These are phyloP conservation scores for Tetradesmus obliquus DNA, from an alignment of 139 green algal genomes.

Conservation along the genomic window DNA sequence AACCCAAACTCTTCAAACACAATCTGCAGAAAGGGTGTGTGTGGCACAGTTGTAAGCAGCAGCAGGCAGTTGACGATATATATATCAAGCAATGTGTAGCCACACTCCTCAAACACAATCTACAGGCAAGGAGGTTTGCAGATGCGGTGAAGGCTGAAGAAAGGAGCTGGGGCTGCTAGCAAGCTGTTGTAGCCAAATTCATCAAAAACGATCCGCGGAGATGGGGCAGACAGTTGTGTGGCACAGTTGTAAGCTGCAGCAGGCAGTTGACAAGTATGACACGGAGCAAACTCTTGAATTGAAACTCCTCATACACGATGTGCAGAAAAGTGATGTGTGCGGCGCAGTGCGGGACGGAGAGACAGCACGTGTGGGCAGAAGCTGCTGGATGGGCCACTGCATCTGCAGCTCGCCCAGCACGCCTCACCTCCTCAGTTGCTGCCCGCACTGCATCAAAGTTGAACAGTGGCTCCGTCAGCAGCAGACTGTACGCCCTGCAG, in stretches of 20 bases:
- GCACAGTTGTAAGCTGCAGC: too few relatives aligned
- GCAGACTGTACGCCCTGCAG: slow-evolving; percentile 54
- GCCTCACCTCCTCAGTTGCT: slow-evolving; percentile 66
- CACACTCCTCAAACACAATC: too few relatives aligned
- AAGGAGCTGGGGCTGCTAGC: slow-evolving; percentile 64
- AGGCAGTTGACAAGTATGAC: neutral
- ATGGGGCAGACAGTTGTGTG: neutral
- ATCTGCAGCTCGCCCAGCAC: neutral
- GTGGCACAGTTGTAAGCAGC: neutral
- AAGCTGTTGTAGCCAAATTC: slow-evolving; percentile 80
- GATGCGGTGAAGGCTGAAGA: slow-evolving; percentile 66
- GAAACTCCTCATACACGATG: too few relatives aligned
- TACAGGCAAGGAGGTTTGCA: neutral
- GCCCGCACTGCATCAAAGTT: slow-evolving; percentile 80
- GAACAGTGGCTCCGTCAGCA: slow-evolving; percentile 88
- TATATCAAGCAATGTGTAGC: too few relatives aligned
- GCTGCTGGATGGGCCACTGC: neutral
- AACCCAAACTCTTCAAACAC: slow-evolving; percentile 90
- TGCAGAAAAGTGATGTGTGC: neutral
- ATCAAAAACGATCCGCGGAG: slow-evolving; percentile 82
- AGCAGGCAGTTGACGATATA: neutral
- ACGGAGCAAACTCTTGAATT: neutral
- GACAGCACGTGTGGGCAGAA: neutral
- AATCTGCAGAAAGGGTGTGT: slow-evolving; percentile 55
- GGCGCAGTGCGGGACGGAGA: too few relatives aligned